Base-by-base conservation (phyloP, 257 asterid species). In the Cynanchum wilfordii region DNA sequence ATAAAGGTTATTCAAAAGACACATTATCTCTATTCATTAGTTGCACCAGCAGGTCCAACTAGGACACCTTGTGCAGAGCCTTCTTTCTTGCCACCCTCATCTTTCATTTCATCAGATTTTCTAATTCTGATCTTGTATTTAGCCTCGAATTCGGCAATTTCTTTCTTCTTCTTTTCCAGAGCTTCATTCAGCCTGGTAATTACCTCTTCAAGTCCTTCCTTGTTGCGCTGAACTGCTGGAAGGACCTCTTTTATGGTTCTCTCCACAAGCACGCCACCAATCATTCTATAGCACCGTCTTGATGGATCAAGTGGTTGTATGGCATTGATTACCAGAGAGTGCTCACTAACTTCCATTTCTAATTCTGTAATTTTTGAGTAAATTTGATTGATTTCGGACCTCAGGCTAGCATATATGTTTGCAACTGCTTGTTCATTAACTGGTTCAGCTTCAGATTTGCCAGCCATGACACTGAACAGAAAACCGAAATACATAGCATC, bases 181-280 rank as follows among this genome's bases (percentile, higher is more conserved):
- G 96, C 92, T 33, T 95, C 98, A 7, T 82, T 83, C 22, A 95
- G 92, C 58, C 98, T 87, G 64, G 88, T 71, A 74, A 95, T 89
- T 27, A 95, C 96, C 89, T 95, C 98, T 77, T 85, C 96, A n/a
- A 95, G 86, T 42, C 99, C 99, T 65, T 90, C 96, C 82, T 89
- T 90, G 38, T 95, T 95, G 56, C 96, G 86, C 69, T 85, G 87
- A 72, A 95, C 97, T 36, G 99, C 98, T 11, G 99, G 98, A 80
- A 95, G 66, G 51, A 95, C 96, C 79, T 95, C 98, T 62, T 79
- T 82, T 19, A 95, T 86, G 11, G 96, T 92, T 81, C 98, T 80
- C 81, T 95, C 99, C 5, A 95, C 98, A 17, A 95, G 98, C 30
- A 95, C 99, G 0, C 98, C 99, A 50, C 99, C 99, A 72, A 92